These are phyloP conservation scores for Talaromyces atroroseus DNA, from an alignment of 2,329 filamentous ascomycete species.

Conservation along the genomic window DNA sequence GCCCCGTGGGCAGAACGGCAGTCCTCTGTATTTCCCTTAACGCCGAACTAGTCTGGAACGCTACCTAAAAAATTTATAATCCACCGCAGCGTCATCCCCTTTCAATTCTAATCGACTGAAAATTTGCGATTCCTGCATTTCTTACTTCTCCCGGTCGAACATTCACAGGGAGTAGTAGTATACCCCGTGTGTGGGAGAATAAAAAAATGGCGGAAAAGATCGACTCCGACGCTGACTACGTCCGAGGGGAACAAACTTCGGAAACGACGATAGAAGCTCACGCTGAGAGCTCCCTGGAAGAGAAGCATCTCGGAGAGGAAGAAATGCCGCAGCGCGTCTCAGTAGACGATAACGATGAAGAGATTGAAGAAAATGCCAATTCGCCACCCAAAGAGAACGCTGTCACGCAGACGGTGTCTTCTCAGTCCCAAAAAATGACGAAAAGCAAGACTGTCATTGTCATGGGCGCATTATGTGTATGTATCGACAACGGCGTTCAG, in stretches of 20 bases:
- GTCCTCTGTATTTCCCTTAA: no score
- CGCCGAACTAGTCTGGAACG: neutral
- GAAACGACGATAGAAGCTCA: slow-evolving; percentile 5
- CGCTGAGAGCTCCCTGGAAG: slow-evolving; percentile 2
- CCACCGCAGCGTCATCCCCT: neutral
- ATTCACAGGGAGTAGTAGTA: neutral
- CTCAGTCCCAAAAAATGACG: slow-evolving; percentile 34
- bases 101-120: neutral
- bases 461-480: slow-evolving; percentile 39
- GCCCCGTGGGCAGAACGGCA: no score
- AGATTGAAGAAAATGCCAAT: slow-evolving; percentile 2
- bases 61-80: neutral
- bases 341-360: neutral
- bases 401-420: slow-evolving; percentile 21
- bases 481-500: slow-evolving; percentile 5
- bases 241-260: slow-evolving; percentile 3
- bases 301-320: neutral
- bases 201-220: neutral
- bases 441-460: slow-evolving; percentile 38
- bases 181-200: no score
- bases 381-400: neutral
- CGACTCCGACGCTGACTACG: neutral
- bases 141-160: neutral
- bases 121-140: neutral
- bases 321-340: neutral